phyloP scores from a whole-genome alignment of 345 rosid genomes.

The Passiflora organensis region DNA sequence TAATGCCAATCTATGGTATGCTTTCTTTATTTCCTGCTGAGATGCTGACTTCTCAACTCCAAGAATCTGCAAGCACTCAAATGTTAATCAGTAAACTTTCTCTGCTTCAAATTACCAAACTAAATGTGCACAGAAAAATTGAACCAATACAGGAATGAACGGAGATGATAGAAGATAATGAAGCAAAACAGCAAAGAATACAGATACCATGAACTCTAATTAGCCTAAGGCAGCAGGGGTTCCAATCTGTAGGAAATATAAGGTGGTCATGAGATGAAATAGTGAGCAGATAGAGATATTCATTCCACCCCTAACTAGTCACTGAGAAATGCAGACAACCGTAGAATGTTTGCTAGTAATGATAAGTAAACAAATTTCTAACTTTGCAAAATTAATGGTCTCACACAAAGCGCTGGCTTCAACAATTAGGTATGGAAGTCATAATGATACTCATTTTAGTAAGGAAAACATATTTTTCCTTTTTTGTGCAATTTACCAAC shows the following conservation, averaged over 20 bases:
- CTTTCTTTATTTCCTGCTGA: conserved; percentile 81
- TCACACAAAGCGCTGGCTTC: neutral
- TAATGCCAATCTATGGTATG: conserved; percentile 79
- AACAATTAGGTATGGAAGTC: neutral
- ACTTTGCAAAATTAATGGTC: neutral
- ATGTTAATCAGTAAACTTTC: neutral
- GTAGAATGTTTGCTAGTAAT: neutral
- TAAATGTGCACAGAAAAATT: neutral
- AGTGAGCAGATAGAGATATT: neutral
- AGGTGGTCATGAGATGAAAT: too few species aligned
- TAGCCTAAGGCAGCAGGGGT: too few species aligned
- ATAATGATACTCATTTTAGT: neutral
- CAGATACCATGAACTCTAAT: neutral
- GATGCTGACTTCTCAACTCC: conserved; percentile 68
- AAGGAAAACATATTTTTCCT: neutral
- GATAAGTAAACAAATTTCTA: neutral
- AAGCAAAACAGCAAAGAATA: neutral
- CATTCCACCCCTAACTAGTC: neutral
- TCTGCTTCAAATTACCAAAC: neutral
- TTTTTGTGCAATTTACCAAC: neutral
- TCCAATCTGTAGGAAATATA: too few species aligned
- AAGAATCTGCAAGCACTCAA: conserved; percentile 52
- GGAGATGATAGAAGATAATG: neutral
- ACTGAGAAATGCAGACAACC: too few species aligned
- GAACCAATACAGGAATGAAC: neutral